phyloP scores from a whole-genome alignment of 2,329 filamentous ascomycete species.

The Tolypocladium amazonense region DNA sequence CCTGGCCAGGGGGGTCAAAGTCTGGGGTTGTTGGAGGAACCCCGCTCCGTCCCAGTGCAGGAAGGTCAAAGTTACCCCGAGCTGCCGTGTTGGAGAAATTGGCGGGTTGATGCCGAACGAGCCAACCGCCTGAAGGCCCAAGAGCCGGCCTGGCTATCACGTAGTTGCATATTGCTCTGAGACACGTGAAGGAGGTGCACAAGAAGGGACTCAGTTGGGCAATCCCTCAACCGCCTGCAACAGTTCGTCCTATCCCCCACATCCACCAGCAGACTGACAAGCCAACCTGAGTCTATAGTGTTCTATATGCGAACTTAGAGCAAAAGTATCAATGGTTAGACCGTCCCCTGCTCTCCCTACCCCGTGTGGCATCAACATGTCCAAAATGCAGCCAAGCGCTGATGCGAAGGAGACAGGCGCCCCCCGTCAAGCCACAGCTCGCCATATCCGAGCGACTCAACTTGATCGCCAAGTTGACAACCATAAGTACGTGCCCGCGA shows the following conservation, averaged over 20 bases:
- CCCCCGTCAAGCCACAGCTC: slow-evolving; percentile 9
- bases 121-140: neutral
- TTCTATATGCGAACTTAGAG: neutral
- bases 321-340: neutral
- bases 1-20: too few relatives aligned
- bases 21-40: neutral
- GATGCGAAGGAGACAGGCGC: neutral
- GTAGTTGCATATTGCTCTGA: neutral
- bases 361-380: neutral
- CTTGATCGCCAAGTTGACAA: slow-evolving; percentile 5
- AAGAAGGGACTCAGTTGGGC: neutral
- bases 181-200: neutral
- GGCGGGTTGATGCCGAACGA: neutral
- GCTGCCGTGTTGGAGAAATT: neutral
- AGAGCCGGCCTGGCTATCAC: neutral
- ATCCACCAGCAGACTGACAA: neutral
- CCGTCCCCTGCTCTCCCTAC: neutral
- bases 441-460: slow-evolving; percentile 8
- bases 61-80: neutral
- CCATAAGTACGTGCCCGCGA: slow-evolving; percentile 5
- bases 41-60: neutral
- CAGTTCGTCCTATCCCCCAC: neutral
- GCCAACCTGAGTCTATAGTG: neutral
- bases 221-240: neutral
- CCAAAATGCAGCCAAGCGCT: neutral